Evolutionary conservation across 2,329 filamentous ascomycete species (phyloP).

Genomic region (Dichotomopilus funicola): DNA sequence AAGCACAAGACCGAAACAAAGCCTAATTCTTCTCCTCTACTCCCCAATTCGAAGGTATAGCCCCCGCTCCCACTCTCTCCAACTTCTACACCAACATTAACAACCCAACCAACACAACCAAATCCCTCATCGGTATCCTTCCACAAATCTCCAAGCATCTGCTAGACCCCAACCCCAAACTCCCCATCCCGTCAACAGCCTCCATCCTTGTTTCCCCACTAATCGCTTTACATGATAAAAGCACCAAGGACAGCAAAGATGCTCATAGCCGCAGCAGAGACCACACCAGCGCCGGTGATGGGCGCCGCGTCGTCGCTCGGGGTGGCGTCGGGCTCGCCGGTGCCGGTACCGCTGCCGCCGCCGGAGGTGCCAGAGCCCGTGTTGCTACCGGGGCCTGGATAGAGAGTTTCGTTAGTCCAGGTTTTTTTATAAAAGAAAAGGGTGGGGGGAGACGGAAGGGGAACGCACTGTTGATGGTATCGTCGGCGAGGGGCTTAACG

Average conservation of each 20-base stretch:
- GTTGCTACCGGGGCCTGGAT: slow-evolving; percentile 21
- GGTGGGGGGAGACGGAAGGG: not conserved
- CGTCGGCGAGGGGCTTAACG: slow-evolving; percentile 40
- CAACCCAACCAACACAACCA: too few relatives aligned
- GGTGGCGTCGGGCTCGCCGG: not conserved
- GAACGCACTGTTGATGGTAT: slow-evolving; percentile 37
- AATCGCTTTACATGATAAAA: slow-evolving; percentile 14
- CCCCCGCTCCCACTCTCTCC: too few relatives aligned
- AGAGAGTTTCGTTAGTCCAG: not conserved
- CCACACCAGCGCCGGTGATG: slow-evolving; percentile 7
- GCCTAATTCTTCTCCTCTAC: too few relatives aligned
- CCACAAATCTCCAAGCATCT: too few relatives aligned
- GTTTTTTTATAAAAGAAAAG: too few relatives aligned
- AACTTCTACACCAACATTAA: too few relatives aligned
- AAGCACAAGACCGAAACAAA: too few relatives aligned
- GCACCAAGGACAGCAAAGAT: slow-evolving; percentile 19
- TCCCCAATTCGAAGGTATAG: too few relatives aligned
- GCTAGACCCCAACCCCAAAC: too few relatives aligned
- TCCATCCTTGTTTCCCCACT: too few relatives aligned
- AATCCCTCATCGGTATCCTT: too few relatives aligned
- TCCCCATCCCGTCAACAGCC: too few relatives aligned
- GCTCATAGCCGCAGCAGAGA: slow-evolving; percentile 19
- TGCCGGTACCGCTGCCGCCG: slow-evolving; percentile 3
- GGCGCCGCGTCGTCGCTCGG: slow-evolving; percentile 18
- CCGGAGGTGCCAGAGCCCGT: slow-evolving; percentile 9